phyloP scores from a whole-genome alignment of 1,284 basidiomycete species.

The Leccinum pallidistipes region DNA sequence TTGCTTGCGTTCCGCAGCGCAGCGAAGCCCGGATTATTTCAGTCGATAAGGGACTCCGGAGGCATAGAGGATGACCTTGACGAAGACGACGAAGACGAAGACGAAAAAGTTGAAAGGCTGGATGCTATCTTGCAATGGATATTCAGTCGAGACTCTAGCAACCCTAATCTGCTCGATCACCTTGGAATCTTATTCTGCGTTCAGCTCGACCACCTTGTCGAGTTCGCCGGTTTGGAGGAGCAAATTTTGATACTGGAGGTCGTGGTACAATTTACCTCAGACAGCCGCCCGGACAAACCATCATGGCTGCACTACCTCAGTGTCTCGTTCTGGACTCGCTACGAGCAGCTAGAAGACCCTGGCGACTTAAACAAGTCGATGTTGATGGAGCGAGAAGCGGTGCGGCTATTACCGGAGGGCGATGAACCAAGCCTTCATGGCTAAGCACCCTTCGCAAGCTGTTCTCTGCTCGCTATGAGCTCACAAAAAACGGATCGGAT shows the following conservation, averaged over 20 bases:
- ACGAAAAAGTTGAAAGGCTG: not conserved
- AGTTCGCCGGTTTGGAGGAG: not conserved
- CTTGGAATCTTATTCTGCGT: not conserved
- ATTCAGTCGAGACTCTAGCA: not conserved
- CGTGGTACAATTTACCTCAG: not conserved
- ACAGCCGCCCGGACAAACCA: not conserved
- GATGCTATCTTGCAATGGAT: not conserved
- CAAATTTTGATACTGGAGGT: not conserved
- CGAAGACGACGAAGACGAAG: not conserved
- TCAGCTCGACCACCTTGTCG: not conserved
- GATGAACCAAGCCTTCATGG: not conserved
- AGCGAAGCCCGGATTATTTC: not conserved
- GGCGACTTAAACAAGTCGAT: not conserved
- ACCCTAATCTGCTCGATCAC: not conserved
- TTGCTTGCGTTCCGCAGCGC: not conserved
- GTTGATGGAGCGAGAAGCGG: not conserved
- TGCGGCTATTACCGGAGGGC: not conserved
- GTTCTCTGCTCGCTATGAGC: not conserved
- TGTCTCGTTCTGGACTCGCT: not conserved
- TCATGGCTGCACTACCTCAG: not conserved
- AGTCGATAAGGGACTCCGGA: too few relatives aligned
- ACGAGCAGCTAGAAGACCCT: not conserved
- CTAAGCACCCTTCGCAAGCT: not conserved
- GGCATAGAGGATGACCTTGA: not conserved
- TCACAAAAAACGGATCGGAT: not conserved